Evolutionary conservation across 768 basidiomycete species (phyloP).

Genomic region (Phallus indusiatus): DNA sequence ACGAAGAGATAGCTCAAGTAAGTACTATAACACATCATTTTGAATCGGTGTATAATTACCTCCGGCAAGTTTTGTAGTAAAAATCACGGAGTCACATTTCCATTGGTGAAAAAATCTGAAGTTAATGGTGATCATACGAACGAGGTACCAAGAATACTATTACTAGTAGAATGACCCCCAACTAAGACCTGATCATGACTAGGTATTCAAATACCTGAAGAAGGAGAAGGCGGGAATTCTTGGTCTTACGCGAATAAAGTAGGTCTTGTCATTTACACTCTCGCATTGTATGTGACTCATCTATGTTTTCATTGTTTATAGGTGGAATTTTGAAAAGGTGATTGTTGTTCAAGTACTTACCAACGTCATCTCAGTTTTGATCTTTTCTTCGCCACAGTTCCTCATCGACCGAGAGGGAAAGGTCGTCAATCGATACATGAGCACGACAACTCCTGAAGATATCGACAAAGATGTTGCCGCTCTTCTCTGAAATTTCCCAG

Average conservation of each 20-base stretch:
- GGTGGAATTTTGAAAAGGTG: constrained; percentile 89
- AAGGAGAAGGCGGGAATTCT: constrained; percentile 63
- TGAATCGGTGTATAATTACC: not conserved
- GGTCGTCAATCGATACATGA: constrained; percentile 68
- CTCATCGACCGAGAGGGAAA: constrained; percentile 69
- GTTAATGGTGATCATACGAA: constrained; percentile 85
- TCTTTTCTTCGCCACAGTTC: constrained; percentile 33
- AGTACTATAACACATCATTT: constrained; percentile 6
- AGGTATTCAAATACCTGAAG: constrained; percentile 79
- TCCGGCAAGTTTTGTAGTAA: constrained; percentile 51
- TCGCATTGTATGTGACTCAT: not conserved
- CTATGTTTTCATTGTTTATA: not conserved
- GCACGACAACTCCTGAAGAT: constrained; percentile 51
- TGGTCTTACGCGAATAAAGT: constrained; percentile 70
- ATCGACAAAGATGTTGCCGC: constrained; percentile 5
- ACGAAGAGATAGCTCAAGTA: constrained; percentile 49
- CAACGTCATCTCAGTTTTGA: not conserved
- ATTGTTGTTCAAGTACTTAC: not conserved
- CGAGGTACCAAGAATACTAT: constrained; percentile 25
- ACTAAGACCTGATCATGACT: not conserved
- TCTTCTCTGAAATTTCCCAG: not conserved
- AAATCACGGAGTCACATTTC: constrained; percentile 87
- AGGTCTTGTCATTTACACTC: constrained; percentile 8
- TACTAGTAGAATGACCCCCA: not conserved
- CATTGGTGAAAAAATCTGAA: constrained; percentile 86